These are phyloP conservation scores for Hypoxylon crocopeplum DNA, from an alignment of 495 filamentous ascomycete genomes.

Conservation along the genomic window DNA sequence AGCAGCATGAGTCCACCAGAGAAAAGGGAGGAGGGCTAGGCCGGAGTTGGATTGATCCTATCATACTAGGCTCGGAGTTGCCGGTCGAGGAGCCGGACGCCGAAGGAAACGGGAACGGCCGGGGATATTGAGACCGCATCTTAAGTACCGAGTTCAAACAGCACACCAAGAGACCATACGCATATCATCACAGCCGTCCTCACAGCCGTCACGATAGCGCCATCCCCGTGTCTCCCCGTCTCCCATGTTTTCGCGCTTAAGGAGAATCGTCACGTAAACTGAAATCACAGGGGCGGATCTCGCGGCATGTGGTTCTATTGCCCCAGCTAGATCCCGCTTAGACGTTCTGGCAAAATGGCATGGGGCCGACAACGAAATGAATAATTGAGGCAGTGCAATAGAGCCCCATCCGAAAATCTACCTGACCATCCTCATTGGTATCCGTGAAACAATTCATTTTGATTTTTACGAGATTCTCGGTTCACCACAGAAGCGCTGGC, in stretches of 20 bases:
- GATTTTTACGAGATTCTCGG: too few relatives aligned
- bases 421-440: constrained; percentile 7
- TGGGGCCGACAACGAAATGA: too few relatives aligned
- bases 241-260: too few relatives aligned
- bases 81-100: constrained; percentile 36
- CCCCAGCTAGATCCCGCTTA: too few relatives aligned
- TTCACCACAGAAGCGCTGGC: background rate
- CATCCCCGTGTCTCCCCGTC: too few relatives aligned
- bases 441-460: constrained; percentile 23
- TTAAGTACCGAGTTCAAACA: background rate
- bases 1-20: constrained; percentile 51
- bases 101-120: constrained; percentile 10
- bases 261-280: too few relatives aligned
- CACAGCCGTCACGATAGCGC: too few relatives aligned
- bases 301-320: too few relatives aligned
- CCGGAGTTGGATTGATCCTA: constrained; percentile 32
- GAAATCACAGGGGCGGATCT: too few relatives aligned
- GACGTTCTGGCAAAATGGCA: too few relatives aligned
- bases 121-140: constrained; percentile 20
- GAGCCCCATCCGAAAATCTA: constrained; percentile 8
- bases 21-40: constrained; percentile 45
- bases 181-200: background rate
- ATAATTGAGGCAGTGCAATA: constrained; percentile 25
- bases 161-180: background rate
- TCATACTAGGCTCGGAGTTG: constrained; percentile 37